phyloP scores from a whole-genome alignment of 495 filamentous ascomycete species.

The Aspergillus avenaceus region DNA sequence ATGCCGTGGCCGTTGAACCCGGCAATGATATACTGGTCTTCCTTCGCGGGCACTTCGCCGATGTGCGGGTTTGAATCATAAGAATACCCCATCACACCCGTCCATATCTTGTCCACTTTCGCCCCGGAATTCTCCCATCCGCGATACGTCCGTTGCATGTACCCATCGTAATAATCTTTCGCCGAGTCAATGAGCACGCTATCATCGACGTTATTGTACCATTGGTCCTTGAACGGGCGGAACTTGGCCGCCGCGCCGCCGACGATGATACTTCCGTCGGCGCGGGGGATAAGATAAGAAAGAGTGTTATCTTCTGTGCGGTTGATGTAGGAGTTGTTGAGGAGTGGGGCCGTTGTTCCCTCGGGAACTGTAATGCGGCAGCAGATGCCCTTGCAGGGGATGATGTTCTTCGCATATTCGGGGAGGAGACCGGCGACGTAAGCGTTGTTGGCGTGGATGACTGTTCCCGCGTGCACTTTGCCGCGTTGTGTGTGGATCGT shows the following conservation, averaged over 20 bases:
- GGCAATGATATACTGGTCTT: constrained; percentile 43
- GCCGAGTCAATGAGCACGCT: constrained; percentile 55
- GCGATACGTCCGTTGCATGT: constrained; percentile 43
- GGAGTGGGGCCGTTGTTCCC: constrained; percentile 46
- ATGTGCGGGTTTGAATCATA: constrained; percentile 46
- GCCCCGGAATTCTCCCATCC: constrained; percentile 45
- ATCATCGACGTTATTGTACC: constrained; percentile 53
- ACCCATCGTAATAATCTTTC: constrained; percentile 49
- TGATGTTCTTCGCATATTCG: constrained; percentile 54
- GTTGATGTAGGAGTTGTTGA: constrained; percentile 32
- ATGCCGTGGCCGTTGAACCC: constrained; percentile 56
- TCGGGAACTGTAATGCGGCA: constrained; percentile 61
- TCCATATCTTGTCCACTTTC: constrained; percentile 41
- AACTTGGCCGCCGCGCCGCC: constrained; percentile 49
- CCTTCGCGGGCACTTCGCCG: constrained; percentile 38
- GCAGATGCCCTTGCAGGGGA: constrained; percentile 53
- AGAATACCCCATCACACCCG: constrained; percentile 44
- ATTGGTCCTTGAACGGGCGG: constrained; percentile 51
- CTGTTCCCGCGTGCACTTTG: constrained; percentile 44
- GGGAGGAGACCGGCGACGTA: constrained; percentile 59
- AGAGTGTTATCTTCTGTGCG: constrained; percentile 22
- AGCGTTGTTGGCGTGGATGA: constrained; percentile 70
- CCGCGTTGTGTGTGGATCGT: constrained; percentile 52
- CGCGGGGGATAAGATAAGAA: constrained; percentile 62
- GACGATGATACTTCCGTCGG: constrained; percentile 70